Percentiles rank a stretch among this genome's conserved stretches.
Evolutionary conservation across 2,329 filamentous ascomycete species (phyloP).

Genomic region (Ophioceras dolichostomum): DNA sequence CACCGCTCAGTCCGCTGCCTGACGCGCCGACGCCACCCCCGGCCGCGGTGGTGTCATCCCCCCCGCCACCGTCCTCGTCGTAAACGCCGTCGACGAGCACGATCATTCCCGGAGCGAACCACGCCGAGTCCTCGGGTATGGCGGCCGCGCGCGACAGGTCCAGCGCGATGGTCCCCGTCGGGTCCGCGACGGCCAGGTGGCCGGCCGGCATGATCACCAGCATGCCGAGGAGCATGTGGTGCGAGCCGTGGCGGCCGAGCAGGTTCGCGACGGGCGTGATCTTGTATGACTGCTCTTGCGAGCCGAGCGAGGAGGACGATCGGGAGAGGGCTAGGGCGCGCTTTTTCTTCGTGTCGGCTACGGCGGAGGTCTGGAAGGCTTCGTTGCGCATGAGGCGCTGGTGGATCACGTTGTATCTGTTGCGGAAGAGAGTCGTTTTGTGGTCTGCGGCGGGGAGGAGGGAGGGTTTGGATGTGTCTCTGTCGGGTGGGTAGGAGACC

Average conservation of each 20-base stretch:
- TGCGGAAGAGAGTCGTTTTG: conserved; percentile 77
- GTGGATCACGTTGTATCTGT: conserved; percentile 84
- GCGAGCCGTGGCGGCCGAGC: conserved; percentile 67
- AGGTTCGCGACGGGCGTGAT: conserved; percentile 75
- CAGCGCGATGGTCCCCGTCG: conserved; percentile 77
- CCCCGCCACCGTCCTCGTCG: conserved; percentile 59
- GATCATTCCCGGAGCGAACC: conserved; percentile 94
- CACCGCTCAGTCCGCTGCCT: conserved; percentile 67
- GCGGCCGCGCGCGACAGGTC: conserved; percentile 71
- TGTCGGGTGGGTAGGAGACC: conserved; percentile 14
- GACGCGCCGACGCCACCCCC: too few species aligned
- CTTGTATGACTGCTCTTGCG: conserved; percentile 57
- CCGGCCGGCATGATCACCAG: conserved; percentile 72
- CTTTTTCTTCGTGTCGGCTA: conserved; percentile 41
- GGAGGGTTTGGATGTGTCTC: conserved; percentile 51
- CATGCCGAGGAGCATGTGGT: conserved; percentile 78
- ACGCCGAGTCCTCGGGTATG: conserved; percentile 75
- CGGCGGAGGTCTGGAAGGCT: conserved; percentile 73
- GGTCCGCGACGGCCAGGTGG: conserved; percentile 68
- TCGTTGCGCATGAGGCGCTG: conserved; percentile 88
- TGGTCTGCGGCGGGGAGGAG: conserved; percentile 65
- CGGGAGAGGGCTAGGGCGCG: conserved; percentile 41
- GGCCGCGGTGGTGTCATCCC: background rate
- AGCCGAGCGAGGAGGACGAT: conserved; percentile 38
- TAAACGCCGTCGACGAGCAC: conserved; percentile 93